Conservation (phyloP, 345 rosid genomes). For the Brassica cretica region DNA sequence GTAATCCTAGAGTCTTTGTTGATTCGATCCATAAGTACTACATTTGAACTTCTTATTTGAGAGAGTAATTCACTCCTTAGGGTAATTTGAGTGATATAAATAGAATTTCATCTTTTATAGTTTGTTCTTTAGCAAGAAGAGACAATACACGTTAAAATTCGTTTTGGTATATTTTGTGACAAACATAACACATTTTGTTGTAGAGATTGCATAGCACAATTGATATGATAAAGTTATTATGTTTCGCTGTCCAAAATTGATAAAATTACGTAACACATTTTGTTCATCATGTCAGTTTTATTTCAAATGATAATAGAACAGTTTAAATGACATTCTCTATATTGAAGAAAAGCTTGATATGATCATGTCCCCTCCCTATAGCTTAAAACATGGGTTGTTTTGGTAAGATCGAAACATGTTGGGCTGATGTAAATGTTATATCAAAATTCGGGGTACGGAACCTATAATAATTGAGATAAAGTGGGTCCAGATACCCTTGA, state of each 20-base stretch:
- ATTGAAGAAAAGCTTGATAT: neutral
- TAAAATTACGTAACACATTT: neutral
- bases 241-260: neutral
- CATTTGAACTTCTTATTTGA: no score
- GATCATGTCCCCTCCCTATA: neutral
- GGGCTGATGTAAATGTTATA: constrained; percentile 3
- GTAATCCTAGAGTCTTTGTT: no score
- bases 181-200: neutral
- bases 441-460: neutral
- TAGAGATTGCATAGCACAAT: neutral
- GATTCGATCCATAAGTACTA: no score
- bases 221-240: neutral
- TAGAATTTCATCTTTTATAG: neutral
- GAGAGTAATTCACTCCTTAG: no score
- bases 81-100: no score
- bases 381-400: constrained; percentile 24
- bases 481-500: constrained; percentile 54
- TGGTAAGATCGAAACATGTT: constrained; percentile 13
- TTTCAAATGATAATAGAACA: neutral
- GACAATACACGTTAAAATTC: neutral
- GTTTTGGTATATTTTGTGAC: neutral
- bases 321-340: neutral
- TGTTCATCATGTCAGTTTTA: neutral
- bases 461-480: constrained; percentile 11
- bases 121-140: neutral